Conservation (phyloP, 805 yeast species). For the Spathaspora hagerdaliae region DNA sequence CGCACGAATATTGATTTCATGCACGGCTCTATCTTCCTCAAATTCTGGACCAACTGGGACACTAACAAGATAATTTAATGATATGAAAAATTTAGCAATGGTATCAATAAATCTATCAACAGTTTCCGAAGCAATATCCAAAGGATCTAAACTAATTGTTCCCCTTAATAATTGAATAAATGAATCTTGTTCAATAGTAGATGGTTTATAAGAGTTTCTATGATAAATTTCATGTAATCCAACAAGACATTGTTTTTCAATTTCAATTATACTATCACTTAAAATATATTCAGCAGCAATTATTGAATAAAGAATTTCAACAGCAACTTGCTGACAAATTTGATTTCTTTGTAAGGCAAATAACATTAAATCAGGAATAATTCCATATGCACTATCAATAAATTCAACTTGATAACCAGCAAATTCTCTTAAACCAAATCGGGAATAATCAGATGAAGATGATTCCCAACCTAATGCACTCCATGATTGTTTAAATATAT, state of each 20-base stretch:
- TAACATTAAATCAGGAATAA: slow-evolving; percentile 61
- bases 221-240: slow-evolving; percentile 65
- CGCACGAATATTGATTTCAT: slow-evolving; percentile 69
- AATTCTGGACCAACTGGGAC: slow-evolving; percentile 82
- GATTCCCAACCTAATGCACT: slow-evolving; percentile 66
- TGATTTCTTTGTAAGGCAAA: slow-evolving; percentile 66
- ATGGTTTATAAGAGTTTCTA: slow-evolving; percentile 54
- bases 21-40: slow-evolving; percentile 81
- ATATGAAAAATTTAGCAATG: slow-evolving; percentile 57
- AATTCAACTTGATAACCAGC: slow-evolving; percentile 74
- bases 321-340: slow-evolving; percentile 58
- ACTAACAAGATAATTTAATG: slow-evolving; percentile 60
- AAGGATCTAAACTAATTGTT: slow-evolving; percentile 49
- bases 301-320: slow-evolving; percentile 65
- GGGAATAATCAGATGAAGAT: slow-evolving; percentile 44
- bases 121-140: slow-evolving; percentile 57
- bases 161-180: slow-evolving; percentile 48
- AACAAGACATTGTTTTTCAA: slow-evolving; percentile 59
- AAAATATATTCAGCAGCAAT: slow-evolving; percentile 62
- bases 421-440: slow-evolving; percentile 58
- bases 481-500: slow-evolving; percentile 63
- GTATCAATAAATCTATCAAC: slow-evolving; percentile 47
- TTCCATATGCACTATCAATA: slow-evolving; percentile 48
- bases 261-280: slow-evolving; percentile 53
- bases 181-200: slow-evolving; percentile 46